Conservation (phyloP, 2,329 filamentous ascomycete genomes). For the Colletotrichum theobromicola region DNA sequence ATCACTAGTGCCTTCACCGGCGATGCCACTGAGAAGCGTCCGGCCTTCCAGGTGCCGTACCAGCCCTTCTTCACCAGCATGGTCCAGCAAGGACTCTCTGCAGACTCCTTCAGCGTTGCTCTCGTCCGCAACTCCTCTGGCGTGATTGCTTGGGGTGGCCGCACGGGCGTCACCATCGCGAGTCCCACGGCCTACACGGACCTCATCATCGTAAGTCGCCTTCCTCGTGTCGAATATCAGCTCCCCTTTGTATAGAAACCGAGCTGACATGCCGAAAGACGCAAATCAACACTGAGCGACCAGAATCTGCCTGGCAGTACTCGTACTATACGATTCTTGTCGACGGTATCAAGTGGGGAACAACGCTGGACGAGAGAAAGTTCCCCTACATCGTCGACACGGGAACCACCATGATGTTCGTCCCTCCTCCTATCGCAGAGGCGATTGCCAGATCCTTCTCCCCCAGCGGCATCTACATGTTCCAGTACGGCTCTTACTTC, state of each 20-base stretch:
- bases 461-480: conserved; percentile 51
- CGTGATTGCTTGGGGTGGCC: conserved; percentile 51
- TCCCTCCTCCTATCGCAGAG: conserved; percentile 55
- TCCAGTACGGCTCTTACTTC: conserved; percentile 53
- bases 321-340: conserved; percentile 60
- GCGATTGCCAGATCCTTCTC: conserved; percentile 51
- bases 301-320: conserved; percentile 46
- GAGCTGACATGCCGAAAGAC: conserved; percentile 37
- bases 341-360: conserved; percentile 51
- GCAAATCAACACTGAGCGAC: conserved; percentile 41
- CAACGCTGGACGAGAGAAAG: conserved; percentile 44
- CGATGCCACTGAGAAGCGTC: conserved; percentile 38
- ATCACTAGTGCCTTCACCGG: conserved; percentile 55
- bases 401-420: conserved; percentile 55
- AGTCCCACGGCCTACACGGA: conserved; percentile 39
- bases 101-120: conserved; percentile 54
- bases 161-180: conserved; percentile 37
- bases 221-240: neutral
- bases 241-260: neutral
- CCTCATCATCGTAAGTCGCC: conserved; percentile 48
- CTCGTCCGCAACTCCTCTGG: conserved; percentile 53
- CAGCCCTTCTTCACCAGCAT: conserved; percentile 55
- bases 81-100: conserved; percentile 48
- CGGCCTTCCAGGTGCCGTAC: conserved; percentile 46
- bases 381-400: conserved; percentile 58